Conservation (phyloP, 2,329 filamentous ascomycete species). For the Penicillium janthinellum region DNA sequence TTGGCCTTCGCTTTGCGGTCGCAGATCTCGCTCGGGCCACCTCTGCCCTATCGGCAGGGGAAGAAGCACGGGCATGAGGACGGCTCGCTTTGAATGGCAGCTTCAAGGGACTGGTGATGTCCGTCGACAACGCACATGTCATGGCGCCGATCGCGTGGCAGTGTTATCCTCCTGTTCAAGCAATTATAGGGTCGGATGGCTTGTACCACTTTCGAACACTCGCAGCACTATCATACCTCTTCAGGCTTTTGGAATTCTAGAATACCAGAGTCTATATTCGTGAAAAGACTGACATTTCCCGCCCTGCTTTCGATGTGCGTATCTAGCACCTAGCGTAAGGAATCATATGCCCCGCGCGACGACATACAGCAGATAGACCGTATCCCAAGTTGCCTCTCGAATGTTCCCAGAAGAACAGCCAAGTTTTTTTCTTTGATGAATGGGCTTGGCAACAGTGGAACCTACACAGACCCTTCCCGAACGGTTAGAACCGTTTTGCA, state of each 20-base stretch:
- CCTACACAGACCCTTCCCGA: neutral
- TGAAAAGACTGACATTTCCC: no score
- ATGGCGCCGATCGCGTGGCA: conserved; percentile 2
- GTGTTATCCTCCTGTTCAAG: neutral
- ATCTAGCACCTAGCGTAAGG: no score
- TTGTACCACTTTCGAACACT: no score
- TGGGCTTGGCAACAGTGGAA: no score
- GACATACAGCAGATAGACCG: neutral
- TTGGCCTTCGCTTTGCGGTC: neutral
- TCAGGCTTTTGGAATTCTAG: no score
- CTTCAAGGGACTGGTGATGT: neutral
- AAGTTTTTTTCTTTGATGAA: neutral
- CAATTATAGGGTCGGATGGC: no score
- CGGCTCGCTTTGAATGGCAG: neutral
- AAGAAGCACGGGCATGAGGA: neutral
- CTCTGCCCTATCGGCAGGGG: conserved; percentile 12
- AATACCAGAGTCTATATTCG: no score
- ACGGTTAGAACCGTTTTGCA: neutral
- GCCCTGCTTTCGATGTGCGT: no score
- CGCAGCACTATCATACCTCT: no score
- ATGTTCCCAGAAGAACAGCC: neutral
- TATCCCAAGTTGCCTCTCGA: neutral
- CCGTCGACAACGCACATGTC: neutral
- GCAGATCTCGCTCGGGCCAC: neutral
- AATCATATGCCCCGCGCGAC: no score